phyloP scores from a whole-genome alignment of 108 stramenopile species.

The Fistulifera pelliculosa region DNA sequence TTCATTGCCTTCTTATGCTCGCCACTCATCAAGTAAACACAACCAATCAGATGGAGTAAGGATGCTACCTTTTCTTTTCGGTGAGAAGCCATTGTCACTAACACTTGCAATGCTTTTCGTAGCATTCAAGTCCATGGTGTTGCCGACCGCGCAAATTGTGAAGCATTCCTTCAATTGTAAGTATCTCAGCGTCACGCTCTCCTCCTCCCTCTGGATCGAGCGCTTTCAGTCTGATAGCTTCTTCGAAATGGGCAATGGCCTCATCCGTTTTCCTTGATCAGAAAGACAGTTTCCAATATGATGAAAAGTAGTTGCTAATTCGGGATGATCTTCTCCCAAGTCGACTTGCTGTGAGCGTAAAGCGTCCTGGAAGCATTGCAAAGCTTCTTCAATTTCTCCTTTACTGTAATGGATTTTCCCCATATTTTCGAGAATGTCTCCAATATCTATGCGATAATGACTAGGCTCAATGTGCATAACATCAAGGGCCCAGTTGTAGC shows the following conservation, averaged over 20 bases:
- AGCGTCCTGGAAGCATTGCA: slow-evolving; percentile 56
- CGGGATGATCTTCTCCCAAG: slow-evolving; percentile 7
- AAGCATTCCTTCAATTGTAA: slow-evolving; percentile 46
- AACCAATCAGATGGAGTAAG: slow-evolving; percentile 52
- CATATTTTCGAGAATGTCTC: slow-evolving; percentile 62
- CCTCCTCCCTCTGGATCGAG: slow-evolving; percentile 39
- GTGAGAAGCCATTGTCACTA: slow-evolving; percentile 43
- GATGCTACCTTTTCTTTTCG: slow-evolving; percentile 54
- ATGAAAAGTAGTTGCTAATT: slow-evolving; percentile 20
- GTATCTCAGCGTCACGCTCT: slow-evolving; percentile 39
- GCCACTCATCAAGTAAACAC: slow-evolving; percentile 45
- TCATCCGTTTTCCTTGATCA: slow-evolving; percentile 43
- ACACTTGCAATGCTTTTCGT: slow-evolving; percentile 44
- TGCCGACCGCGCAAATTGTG: slow-evolving; percentile 37
- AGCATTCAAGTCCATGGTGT: slow-evolving; percentile 42
- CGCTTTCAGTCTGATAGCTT: slow-evolving; percentile 42
- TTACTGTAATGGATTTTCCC: slow-evolving; percentile 63
- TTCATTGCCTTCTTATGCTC: slow-evolving; percentile 53
- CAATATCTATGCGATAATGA: slow-evolving; percentile 47
- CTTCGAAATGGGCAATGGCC: slow-evolving; percentile 55
- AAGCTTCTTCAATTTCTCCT: slow-evolving; percentile 47
- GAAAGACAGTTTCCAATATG: slow-evolving; percentile 60
- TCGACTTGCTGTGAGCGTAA: slow-evolving; percentile 49
- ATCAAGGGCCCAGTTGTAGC: slow-evolving; percentile 56
- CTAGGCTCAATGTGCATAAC: slow-evolving; percentile 47